Evolutionary conservation across 2,329 filamentous ascomycete genomes (phyloP).

Genomic region (Leptographium procerum): DNA sequence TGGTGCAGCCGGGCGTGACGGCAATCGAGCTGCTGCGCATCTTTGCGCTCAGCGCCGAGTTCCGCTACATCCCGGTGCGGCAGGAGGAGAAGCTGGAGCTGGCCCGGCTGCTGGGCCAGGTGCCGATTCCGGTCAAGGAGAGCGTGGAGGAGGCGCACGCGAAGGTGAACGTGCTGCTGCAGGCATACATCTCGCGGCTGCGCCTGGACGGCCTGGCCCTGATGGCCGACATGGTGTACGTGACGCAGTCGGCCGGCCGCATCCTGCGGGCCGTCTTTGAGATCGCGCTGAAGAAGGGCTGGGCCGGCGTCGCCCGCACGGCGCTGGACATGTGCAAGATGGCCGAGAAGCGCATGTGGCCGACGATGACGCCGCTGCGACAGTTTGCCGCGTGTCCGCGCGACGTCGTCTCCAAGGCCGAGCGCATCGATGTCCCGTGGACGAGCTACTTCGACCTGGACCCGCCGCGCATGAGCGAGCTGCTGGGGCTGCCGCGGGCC

Average conservation of each 20-base stretch:
- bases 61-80: constrained; percentile 96
- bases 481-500: constrained; percentile 76
- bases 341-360: constrained; percentile 99
- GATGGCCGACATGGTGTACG: constrained; percentile 98
- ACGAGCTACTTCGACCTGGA: constrained; percentile 91
- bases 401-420: constrained; percentile 83
- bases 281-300: constrained; percentile 93
- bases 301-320: constrained; percentile 84
- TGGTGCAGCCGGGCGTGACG: constrained; percentile 85
- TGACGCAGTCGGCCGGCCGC: constrained; percentile 93
- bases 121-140: constrained; percentile 95
- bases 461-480: constrained; percentile 89
- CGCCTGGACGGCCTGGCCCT: constrained; percentile 88
- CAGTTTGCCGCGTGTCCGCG: constrained; percentile 75
- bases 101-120: constrained; percentile 76
- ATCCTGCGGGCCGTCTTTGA: constrained; percentile 94
- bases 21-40: constrained; percentile 94
- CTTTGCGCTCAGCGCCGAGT: constrained; percentile 91
- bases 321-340: constrained; percentile 95
- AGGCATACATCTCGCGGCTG: constrained; percentile 91
- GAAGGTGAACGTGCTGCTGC: constrained; percentile 95
- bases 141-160: constrained; percentile 92
- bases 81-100: constrained; percentile 97
- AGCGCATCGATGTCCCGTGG: constrained; percentile 92
- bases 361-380: constrained; percentile 89